Base-by-base conservation (phyloP, 306 rosid genomes). In the Pyrus betulifolia region DNA sequence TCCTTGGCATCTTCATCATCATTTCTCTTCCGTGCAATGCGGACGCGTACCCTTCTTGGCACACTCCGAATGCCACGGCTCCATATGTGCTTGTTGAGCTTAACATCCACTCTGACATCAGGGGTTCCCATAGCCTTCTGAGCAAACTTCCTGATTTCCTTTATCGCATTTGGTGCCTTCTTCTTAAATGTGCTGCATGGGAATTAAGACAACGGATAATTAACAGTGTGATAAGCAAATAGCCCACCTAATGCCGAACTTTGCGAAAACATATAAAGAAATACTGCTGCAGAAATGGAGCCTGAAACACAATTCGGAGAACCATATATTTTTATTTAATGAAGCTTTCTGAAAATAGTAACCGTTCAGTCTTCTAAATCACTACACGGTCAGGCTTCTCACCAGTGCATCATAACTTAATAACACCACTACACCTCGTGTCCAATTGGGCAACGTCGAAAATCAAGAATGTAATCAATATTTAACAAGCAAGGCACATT, bases 1-100 rank as follows among this genome's bases (percentile, higher is more conserved):
- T 86, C 87, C 77, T 83, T 86, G 38, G 84, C 87, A 72, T 86
- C 89, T 81, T 86, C 89, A 30, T 86, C 84, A 1, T 83, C 89
- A 2, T 86, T 86, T 72, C 85, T 81, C 64, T 83, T 86, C 1
- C 82, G 59, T 18, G 80, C 87, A 17, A 86, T 27, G 35, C 80
- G 80, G 25, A 81, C 76, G 3, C 84, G 74, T 46, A 86, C 45
- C 71, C 84, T 78, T 63, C 85, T 83, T 1, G 89, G 89, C 40
- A 86, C 87, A 19, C 87, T 78, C 4, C 86, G 80, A 12, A 86
- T 80, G 49, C 89, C 89, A 40, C 83, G 86, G 57, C 86, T 85
- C 86, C 89, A 85, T 38, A 85, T 61, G 44, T 74, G 73, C 79
- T 85, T 85, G 82, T 85, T 85, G 38, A 85, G 86, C 77, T 85